Percentiles rank a stretch among this genome's conserved stretches.
Evolutionary conservation across 208 protist genomes (phyloP).

Genomic region (Crithidia fasciculata): DNA sequence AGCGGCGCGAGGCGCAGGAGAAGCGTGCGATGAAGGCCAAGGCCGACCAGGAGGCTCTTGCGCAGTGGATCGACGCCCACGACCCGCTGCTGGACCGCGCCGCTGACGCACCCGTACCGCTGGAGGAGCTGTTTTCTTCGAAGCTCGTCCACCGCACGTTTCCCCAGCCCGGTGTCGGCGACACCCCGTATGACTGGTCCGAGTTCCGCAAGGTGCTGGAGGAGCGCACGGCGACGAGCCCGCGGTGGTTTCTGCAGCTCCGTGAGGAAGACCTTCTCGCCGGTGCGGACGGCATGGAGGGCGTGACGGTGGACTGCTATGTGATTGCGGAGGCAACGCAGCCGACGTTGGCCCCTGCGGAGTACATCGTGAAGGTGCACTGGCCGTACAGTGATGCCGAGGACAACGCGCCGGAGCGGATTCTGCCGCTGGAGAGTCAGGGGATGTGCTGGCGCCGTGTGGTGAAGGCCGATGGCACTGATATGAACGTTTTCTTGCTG

Average conservation of each 20-base stretch:
- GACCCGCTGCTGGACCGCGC: slow-evolving; percentile 66
- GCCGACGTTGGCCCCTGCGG: slow-evolving; percentile 70
- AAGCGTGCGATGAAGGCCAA: slow-evolving; percentile 39
- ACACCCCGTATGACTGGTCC: slow-evolving; percentile 73
- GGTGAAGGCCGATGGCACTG: slow-evolving; percentile 65
- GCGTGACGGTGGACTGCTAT: slow-evolving; percentile 85
- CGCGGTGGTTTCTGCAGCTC: slow-evolving; percentile 89
- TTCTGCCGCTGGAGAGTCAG: slow-evolving; percentile 73
- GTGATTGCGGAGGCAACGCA: slow-evolving; percentile 75
- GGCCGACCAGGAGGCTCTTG: slow-evolving; percentile 32
- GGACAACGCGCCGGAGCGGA: slow-evolving; percentile 89
- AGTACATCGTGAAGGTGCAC: slow-evolving; percentile 89
- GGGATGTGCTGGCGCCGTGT: slow-evolving; percentile 80
- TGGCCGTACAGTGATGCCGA: slow-evolving; percentile 88
- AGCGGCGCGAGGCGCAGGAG: slow-evolving; percentile 22
- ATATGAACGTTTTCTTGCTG: slow-evolving; percentile 82
- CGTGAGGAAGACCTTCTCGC: slow-evolving; percentile 85
- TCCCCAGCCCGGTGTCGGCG: slow-evolving; percentile 22
- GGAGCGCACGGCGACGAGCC: slow-evolving; percentile 54
- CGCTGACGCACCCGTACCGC: slow-evolving; percentile 38
- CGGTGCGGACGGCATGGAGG: slow-evolving; percentile 74
- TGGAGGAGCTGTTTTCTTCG: slow-evolving; percentile 54
- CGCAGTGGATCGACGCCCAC: slow-evolving; percentile 60
- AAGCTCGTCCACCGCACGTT: slow-evolving; percentile 74
- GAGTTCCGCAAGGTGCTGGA: slow-evolving; percentile 66